Conservation (phyloP, 2,329 filamentous ascomycete genomes). For the Scedosporium apiospermum region DNA sequence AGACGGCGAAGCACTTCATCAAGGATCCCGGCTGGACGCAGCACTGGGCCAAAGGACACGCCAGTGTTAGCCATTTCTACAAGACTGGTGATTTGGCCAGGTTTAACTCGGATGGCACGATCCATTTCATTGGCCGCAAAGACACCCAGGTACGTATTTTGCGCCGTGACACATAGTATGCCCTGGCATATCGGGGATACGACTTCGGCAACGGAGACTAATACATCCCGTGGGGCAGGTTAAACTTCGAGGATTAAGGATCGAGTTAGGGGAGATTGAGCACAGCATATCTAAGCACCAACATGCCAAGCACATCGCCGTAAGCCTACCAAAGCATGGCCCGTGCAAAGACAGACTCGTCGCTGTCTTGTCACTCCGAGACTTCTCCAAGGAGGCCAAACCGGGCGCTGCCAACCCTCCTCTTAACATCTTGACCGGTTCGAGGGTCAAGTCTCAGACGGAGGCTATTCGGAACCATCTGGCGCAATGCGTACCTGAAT, state of each 20-base stretch:
- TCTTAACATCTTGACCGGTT: constrained; percentile 15
- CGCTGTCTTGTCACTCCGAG: not conserved
- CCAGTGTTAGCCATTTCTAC: constrained; percentile 22
- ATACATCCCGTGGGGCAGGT: constrained; percentile 25
- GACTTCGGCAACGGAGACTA: too few relatives aligned
- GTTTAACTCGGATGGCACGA: constrained; percentile 26
- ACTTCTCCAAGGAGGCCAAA: constrained; percentile 14
- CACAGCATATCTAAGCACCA: constrained; percentile 45
- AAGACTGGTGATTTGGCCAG: constrained; percentile 38
- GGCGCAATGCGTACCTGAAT: constrained; percentile 22
- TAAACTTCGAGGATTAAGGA: constrained; percentile 45
- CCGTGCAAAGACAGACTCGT: constrained; percentile 7
- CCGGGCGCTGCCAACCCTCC: not conserved
- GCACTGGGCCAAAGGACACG: constrained; percentile 13
- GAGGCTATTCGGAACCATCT: constrained; percentile 19
- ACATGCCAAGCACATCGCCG: constrained; percentile 37
- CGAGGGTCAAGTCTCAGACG: constrained; percentile 9
- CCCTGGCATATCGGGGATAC: too few relatives aligned
- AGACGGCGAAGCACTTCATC: constrained; percentile 40
- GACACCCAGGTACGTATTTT: constrained; percentile 23
- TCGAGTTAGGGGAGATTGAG: constrained; percentile 33
- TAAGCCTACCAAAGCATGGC: constrained; percentile 23
- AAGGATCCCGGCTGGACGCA: constrained; percentile 43
- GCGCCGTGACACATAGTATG: too few relatives aligned
- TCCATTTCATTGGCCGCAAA: constrained; percentile 41